phyloP scores from a whole-genome alignment of 352 stramenopile species.

The Bremia lactucae region DNA sequence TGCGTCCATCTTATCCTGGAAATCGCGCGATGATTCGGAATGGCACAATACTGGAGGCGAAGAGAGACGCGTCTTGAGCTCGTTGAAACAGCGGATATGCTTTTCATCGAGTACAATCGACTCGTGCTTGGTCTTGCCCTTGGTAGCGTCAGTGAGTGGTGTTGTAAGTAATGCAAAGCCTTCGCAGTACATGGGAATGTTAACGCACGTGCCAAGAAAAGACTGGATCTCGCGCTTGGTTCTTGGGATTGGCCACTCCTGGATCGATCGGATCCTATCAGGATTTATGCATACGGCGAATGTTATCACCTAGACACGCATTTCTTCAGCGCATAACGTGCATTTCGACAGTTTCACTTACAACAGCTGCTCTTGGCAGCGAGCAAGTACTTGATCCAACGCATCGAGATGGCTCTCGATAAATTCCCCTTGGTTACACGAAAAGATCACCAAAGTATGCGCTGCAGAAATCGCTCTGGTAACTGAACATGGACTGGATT shows the following conservation, averaged over 20 bases:
- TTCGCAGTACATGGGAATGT: constrained; percentile 1
- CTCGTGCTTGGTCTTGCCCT: too few species aligned
- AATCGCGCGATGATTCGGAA: too few species aligned
- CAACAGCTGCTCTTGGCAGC: background rate
- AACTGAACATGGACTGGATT: background rate
- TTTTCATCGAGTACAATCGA: too few species aligned
- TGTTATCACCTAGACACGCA: constrained; percentile 20
- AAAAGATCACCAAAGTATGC: constrained; percentile 1
- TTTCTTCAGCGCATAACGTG: constrained; percentile 15
- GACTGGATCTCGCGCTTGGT: constrained; percentile 10
- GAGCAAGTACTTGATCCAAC: background rate
- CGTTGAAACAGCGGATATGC: too few species aligned
- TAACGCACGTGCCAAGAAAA: constrained; percentile 9
- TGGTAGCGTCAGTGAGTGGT: too few species aligned
- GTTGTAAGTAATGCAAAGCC: background rate
- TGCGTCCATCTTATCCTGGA: too few species aligned
- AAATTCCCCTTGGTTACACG: background rate
- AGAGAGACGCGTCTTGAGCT: too few species aligned
- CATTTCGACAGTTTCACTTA: constrained; percentile 19
- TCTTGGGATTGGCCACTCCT: constrained; percentile 9
- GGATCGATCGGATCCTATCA: constrained; percentile 11
- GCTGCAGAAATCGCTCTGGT: background rate
- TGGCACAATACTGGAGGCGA: too few species aligned
- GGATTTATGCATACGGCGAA: constrained; percentile 12
- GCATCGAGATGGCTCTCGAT: background rate